Conservation (phyloP, 371 early-diverging fungal genomes). For the Nematocida sp. region DNA sequence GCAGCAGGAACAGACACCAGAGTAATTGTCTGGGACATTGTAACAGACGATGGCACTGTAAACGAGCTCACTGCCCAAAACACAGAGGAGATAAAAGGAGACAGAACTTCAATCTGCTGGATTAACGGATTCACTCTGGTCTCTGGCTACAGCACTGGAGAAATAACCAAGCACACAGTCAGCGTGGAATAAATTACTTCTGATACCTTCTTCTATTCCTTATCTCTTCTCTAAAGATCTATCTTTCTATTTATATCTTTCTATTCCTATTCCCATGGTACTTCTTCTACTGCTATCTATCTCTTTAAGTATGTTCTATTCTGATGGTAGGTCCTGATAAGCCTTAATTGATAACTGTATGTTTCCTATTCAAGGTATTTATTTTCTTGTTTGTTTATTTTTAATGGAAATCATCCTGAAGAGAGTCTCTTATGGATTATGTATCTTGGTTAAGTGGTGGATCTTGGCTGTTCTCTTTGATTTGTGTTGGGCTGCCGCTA, state of each 20-base stretch:
- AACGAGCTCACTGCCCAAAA: conserved; percentile 77
- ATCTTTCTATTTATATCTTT: too few species aligned
- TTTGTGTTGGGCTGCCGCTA: neutral
- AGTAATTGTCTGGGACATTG: conserved; percentile 97
- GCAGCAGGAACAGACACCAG: conserved; percentile 86
- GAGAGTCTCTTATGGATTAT: conserved; percentile 2
- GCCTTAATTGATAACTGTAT: too few species aligned
- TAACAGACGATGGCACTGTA: conserved; percentile 85
- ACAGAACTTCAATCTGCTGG: conserved; percentile 82
- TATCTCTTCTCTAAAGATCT: too few species aligned
- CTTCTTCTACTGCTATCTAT: too few species aligned
- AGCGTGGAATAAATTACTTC: conserved; percentile 38
- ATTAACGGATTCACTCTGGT: conserved; percentile 90
- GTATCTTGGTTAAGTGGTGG: conserved; percentile 8
- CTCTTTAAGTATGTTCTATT: too few species aligned
- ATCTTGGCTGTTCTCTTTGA: neutral
- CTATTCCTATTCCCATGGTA: too few species aligned
- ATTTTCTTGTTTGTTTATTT: too few species aligned
- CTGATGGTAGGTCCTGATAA: too few species aligned
- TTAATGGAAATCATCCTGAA: too few species aligned
- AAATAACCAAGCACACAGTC: conserved; percentile 68
- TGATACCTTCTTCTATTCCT: too few species aligned
- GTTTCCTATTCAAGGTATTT: too few species aligned
- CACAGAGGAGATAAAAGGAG: conserved; percentile 71
- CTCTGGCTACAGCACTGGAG: conserved; percentile 89